Evolutionary conservation across 2,329 filamentous ascomycete genomes (phyloP).

Genomic region (Fusarium pseudonygamai): DNA sequence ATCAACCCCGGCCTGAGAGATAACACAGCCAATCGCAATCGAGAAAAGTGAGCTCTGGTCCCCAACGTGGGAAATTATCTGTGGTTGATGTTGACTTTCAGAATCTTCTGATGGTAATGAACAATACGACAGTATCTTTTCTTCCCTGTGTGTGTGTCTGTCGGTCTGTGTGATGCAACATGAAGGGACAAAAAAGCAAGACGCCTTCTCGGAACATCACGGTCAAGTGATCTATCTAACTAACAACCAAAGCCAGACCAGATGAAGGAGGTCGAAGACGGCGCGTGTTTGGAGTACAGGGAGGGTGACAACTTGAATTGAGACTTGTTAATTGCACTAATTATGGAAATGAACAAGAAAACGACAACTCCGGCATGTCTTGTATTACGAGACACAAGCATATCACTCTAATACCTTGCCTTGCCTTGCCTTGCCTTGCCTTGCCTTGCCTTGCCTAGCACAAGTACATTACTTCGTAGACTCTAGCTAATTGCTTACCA

Average conservation of each 20-base stretch:
- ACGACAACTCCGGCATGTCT: conserved; percentile 1
- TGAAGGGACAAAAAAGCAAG: conserved; percentile 24
- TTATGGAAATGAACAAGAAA: conserved; percentile 12
- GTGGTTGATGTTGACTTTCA: conserved; percentile 7
- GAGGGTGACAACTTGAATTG: background rate
- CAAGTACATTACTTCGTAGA: background rate
- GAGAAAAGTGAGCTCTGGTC: conserved; percentile 10
- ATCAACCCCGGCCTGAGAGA: conserved; percentile 14
- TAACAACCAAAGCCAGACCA: background rate
- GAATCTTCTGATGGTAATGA: conserved; percentile 2
- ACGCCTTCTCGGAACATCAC: background rate
- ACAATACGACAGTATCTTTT: background rate
- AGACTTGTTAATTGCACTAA: background rate
- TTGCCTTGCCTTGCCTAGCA: background rate
- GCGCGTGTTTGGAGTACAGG: background rate
- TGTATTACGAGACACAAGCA: background rate
- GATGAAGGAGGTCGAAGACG: background rate
- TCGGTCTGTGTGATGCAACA: background rate
- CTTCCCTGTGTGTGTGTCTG: background rate
- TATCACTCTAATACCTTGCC: background rate
- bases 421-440: too few relatives aligned
- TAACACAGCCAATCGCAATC: conserved; percentile 27
- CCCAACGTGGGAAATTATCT: conserved; percentile 42
- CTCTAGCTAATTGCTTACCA: background rate
- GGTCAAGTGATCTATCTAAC: background rate